Base-by-base conservation (phyloP, 2,329 filamentous ascomycete species). In the Fusarium sp. region DNA sequence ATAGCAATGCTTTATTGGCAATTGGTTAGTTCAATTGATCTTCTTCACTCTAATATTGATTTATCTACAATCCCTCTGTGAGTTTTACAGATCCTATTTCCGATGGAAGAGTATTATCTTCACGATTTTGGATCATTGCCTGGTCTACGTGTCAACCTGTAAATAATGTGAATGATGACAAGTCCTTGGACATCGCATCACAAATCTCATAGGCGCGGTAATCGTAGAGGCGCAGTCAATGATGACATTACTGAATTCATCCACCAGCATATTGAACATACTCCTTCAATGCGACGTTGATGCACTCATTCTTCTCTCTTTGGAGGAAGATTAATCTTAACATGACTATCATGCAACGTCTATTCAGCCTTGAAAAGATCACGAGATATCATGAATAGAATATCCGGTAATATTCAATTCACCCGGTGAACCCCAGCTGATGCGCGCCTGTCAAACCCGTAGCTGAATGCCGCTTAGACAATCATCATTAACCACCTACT, bases 151-250 rank as follows among this genome's bases (percentile, higher is more conserved):
- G 3, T 12, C 9, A 28, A 3, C 6, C 12, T 7, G 9, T 28
- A 7, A 2, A n/a, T 0, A 8, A 8, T 0, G 21, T 32, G 12
- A 33, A 19, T 23, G 11, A 23, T 7, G 47, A 23, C 47, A 19
- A 10, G 0, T 23, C 6, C 2, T 4, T 7, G 2, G 2, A 10
- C 1, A 33, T 7, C 8, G 2, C 11, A 15, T 23, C n/a, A 33
- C 16, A 21, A 53, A 38, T 12, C 2, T 28, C 23, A 53, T 38
- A 53, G 33, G 50, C 19, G 50, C 50, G 50, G 50, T 16, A 53
- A 53, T 7, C 3, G 8, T 5, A n/a, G 23, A 12, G 50, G 50
- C 50, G 23, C 33, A 53, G 33, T 12, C 23, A 28, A 28, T 11
- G 23, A 28, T 38, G 9, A 18, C 23, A 38, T 53, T 38, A 53